A percentile compares a stretch with the other conserved stretches of the same genome.
phyloP scores from a whole-genome alignment of 441 rosid species.

The Eruca vesicaria region DNA sequence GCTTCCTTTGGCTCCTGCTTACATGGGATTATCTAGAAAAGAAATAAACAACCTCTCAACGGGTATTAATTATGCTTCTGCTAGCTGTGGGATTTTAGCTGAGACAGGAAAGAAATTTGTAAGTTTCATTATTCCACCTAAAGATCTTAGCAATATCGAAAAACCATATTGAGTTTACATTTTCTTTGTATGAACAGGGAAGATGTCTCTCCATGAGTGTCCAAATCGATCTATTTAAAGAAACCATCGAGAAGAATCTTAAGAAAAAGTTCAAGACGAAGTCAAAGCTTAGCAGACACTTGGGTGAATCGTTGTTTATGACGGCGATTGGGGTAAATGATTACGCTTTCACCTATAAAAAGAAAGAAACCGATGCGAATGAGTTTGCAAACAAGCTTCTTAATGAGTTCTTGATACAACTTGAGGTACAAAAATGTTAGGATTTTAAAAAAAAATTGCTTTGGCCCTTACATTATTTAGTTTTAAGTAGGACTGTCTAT shows the following conservation, averaged over 20 bases:
- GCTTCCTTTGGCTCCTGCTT: slow-evolving; percentile 31
- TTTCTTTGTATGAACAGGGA: slow-evolving; percentile 25
- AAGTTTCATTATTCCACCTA: neutral
- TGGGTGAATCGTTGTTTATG: slow-evolving; percentile 26
- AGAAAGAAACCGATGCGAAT: neutral
- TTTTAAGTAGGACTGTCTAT: neutral
- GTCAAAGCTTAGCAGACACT: slow-evolving; percentile 11
- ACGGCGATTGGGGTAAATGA: slow-evolving; percentile 28
- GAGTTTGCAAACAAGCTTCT: slow-evolving; percentile 18
- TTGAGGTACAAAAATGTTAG: neutral
- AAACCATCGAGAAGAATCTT: slow-evolving; percentile 22
- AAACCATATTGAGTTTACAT: neutral
- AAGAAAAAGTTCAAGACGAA: slow-evolving; percentile 11
- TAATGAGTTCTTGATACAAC: slow-evolving; percentile 2
- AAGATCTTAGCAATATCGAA: neutral
- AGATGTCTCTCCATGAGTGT: slow-evolving; percentile 28
- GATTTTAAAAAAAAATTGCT: neutral
- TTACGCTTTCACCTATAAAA: neutral
- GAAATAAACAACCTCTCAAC: slow-evolving; percentile 12
- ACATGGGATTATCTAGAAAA: slow-evolving; percentile 10
- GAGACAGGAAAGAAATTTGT: slow-evolving; percentile 10
- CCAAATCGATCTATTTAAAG: slow-evolving; percentile 23
- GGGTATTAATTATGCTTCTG: slow-evolving; percentile 33
- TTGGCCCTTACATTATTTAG: neutral
- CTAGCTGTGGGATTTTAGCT: slow-evolving; percentile 25